Percentiles rank a stretch among this genome's conserved stretches.
phyloP scores from a whole-genome alignment of 202 grass and related monocot genomes.

The Zizania palustris region DNA sequence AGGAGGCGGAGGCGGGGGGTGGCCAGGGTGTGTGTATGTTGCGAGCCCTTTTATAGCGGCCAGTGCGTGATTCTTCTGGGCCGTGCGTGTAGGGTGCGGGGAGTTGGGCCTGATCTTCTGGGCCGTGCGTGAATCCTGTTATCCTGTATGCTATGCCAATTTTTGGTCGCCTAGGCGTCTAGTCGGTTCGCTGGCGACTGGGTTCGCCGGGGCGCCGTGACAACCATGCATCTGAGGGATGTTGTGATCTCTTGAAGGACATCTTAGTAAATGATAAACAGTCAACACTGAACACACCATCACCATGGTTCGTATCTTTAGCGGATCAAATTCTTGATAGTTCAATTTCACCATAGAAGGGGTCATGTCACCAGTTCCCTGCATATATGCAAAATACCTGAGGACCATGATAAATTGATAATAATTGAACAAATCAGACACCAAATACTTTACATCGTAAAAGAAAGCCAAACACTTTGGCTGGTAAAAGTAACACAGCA shows the following conservation, averaged over 20 bases:
- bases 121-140: too few relatives aligned
- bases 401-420: conserved; percentile 1
- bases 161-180: too few relatives aligned
- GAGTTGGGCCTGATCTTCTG: too few relatives aligned
- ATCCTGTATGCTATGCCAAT: too few relatives aligned
- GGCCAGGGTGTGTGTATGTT: too few relatives aligned
- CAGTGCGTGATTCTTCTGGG: too few relatives aligned
- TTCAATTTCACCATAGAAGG: conserved; percentile 1
- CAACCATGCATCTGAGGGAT: conserved; percentile 17
- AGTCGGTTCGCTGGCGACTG: too few relatives aligned
- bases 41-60: too few relatives aligned
- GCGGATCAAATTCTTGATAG: background rate
- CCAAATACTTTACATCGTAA: background rate
- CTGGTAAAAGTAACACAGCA: background rate
- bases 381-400: background rate
- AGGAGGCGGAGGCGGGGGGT: too few relatives aligned
- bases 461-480: background rate
- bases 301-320: background rate
- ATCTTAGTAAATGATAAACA: conserved; percentile 5
- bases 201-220: too few relatives aligned
- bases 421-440: background rate
- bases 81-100: too few relatives aligned
- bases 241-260: conserved; percentile 11
- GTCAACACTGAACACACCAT: background rate
- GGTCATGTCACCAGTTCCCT: conserved; percentile 3